Conservation (phyloP, 1,284 basidiomycete species). For the Neotropicomus parvogracilis region DNA sequence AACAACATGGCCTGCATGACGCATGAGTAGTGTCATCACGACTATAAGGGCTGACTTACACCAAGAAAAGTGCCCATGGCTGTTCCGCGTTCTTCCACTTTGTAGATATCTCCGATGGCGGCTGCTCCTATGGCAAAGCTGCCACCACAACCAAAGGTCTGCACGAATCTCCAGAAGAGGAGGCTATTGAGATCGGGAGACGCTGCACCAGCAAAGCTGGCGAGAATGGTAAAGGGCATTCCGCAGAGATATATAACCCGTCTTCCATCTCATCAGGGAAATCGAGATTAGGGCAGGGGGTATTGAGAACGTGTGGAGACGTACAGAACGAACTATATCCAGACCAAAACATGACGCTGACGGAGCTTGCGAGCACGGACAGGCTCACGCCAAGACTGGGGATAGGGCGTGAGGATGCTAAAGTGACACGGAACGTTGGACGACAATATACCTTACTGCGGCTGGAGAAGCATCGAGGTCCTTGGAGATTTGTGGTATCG, state of each 20-base stretch:
- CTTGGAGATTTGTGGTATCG: slow-evolving; percentile 42
- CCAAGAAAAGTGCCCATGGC: slow-evolving; percentile 48
- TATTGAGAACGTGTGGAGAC: slow-evolving; percentile 8
- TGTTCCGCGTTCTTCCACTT: slow-evolving; percentile 42
- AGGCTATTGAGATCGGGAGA: slow-evolving; percentile 36
- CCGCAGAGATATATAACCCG: slow-evolving; percentile 41
- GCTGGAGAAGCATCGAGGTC: slow-evolving; percentile 39
- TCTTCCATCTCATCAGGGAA: slow-evolving; percentile 37
- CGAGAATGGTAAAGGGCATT: slow-evolving; percentile 45
- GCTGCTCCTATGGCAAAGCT: slow-evolving; percentile 46
- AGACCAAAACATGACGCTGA: slow-evolving; percentile 31
- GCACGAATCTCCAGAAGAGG: slow-evolving; percentile 46
- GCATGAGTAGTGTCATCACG: background rate
- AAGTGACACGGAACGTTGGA: slow-evolving; percentile 8
- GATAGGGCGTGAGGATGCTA: background rate
- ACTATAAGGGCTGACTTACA: slow-evolving; percentile 26
- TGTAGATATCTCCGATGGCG: slow-evolving; percentile 48
- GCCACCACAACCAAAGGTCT: slow-evolving; percentile 42
- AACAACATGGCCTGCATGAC: slow-evolving; percentile 38
- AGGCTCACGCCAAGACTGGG: slow-evolving; percentile 30
- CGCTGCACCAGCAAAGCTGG: slow-evolving; percentile 41
- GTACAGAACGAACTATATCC: slow-evolving; percentile 28
- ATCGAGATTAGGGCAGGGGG: background rate
- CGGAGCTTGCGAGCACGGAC: slow-evolving; percentile 23
- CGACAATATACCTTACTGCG: slow-evolving; percentile 42